Base-by-base conservation (phyloP, 768 basidiomycete species). In the Naematelia encephala region DNA sequence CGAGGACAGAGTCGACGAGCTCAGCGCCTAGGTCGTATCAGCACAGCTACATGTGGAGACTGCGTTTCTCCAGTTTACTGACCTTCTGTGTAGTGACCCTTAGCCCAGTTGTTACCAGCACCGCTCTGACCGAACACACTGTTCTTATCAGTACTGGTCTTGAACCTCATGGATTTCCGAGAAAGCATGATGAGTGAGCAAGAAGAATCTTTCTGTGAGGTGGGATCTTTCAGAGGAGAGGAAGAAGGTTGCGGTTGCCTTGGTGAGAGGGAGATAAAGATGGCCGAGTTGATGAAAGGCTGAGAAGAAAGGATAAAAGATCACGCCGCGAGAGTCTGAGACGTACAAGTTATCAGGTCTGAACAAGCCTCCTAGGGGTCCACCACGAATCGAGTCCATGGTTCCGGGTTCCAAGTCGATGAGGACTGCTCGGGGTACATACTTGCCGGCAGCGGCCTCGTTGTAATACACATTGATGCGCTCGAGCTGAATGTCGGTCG, bases 71-170 rank as follows among this genome's bases (percentile, higher is more conserved):
- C 14, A 30, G 8, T 29, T 34, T 5, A 39, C 90, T 84, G 75
- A 91, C 71, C 74, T 56, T 78, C 76, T 56, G 78, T 78, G 74
- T 78, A 79, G 60, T 79, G 78, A 68, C 94, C 94, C 87, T 98
- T 99, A 22, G 96, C 94, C 96, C 96, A 98, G 82, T 98, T 98
- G 86, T 99, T 97, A 76, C 94, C 93, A 69, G 92, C 94, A 80
- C 92, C 92, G 79, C 86, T 91, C 80, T 98, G 94, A 56, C 92
- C 94, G 66, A 93, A 96, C 73, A 97, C 91, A 75, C 74, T 75
- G 46, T 8, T 16, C 39, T 0, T 13, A 19, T 60, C 56, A 60
- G 56, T 16, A 23, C 5, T 22, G 57, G 3, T 27, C 34, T 14
- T 11, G n/a, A n/a, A n/a, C n/a, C n/a, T n/a, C n/a, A n/a, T n/a